A percentile compares a stretch with the other conserved stretches of the same genome.
phyloP scores from a whole-genome alignment of 202 grass and related monocot species.

The Eragrostis tef region DNA sequence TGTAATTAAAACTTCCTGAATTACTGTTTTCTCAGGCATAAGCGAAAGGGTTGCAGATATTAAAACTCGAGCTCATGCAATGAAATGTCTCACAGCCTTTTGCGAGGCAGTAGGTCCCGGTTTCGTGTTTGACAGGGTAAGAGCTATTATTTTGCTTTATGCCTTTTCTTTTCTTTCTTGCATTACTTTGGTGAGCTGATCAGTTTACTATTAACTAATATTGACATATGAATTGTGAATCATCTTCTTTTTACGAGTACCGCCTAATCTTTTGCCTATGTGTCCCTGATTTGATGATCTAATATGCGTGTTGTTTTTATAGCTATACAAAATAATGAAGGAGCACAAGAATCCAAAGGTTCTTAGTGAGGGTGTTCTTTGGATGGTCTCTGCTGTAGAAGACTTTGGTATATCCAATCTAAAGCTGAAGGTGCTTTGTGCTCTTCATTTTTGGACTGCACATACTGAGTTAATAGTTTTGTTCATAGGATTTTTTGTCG shows the following conservation, averaged over 20 bases:
- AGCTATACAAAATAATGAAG: slow-evolving; percentile 99
- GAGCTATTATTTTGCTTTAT: slow-evolving; percentile 16
- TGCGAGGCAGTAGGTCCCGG: slow-evolving; percentile 93
- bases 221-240: not conserved
- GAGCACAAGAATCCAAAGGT: slow-evolving; percentile 99
- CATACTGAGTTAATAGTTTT: not conserved
- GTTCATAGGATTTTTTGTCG: slow-evolving; percentile 40
- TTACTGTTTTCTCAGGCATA: slow-evolving; percentile 62
- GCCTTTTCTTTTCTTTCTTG: not conserved
- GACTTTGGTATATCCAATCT: slow-evolving; percentile 91
- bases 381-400: slow-evolving; percentile 98
- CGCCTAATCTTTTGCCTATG: not conserved
- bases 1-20: not conserved
- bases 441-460: not conserved
- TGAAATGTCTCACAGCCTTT: slow-evolving; percentile 96
- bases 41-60: slow-evolving; percentile 99
- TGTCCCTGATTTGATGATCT: not conserved
- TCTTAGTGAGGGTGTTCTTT: slow-evolving; percentile 88
- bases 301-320: slow-evolving; percentile 42
- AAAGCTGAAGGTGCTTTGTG: slow-evolving; percentile 79
- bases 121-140: slow-evolving; percentile 97
- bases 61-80: slow-evolving; percentile 84
- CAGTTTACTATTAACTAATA: not conserved
- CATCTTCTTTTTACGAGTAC: not conserved
- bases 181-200: not conserved